Evolutionary conservation across 768 basidiomycete species (phyloP), one percentile per base, ranked within the genome.

Genomic region (Russula emetica): DNA sequence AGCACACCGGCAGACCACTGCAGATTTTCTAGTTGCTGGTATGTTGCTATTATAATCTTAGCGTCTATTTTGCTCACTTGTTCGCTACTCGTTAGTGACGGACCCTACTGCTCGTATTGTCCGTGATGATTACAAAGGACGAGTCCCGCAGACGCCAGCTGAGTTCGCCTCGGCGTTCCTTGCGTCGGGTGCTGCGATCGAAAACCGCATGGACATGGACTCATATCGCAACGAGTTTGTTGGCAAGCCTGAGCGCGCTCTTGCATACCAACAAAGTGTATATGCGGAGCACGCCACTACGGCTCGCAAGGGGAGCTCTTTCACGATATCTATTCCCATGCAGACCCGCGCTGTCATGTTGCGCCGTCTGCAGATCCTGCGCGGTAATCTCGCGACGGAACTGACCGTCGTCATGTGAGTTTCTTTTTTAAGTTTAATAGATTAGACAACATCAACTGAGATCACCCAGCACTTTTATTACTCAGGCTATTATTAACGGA

Each of bases 31-130:
- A 40, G 81, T 83, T 47, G 72, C 76, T 7, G 72, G 77, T 76
- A 51, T 11, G 74, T 56, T 50, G 13, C 10, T 5, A 45, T 32
- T 51, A 13, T 26, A 24, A 40, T 2, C 20, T 13, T 18, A 8
- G 20, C 22, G n/a, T 42, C 13, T 44, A 8, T 38, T 8, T 10
- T 16, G 7, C 7, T 22, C n/a, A 54, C 42, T 16, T 7, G 28
- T 16, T 42, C 42, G 14, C 13, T 44, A 6, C 11, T 24, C 22
- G 28, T 69, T 77, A 66, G 84, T 83, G 9, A 87, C 87, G 4
- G 84, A 88, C 66, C 81, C 85, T 2, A 77, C 77, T 24, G 83
- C 79, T 0, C 85, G 89, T 53, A 81, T 78, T 20, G 70, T 77
- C 5, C 80, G 83, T 24, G 55, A 74, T 1, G 80, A 78, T 3